phyloP scores from a whole-genome alignment of 306 rosid species.

The Cucurbita argyrosperma region DNA sequence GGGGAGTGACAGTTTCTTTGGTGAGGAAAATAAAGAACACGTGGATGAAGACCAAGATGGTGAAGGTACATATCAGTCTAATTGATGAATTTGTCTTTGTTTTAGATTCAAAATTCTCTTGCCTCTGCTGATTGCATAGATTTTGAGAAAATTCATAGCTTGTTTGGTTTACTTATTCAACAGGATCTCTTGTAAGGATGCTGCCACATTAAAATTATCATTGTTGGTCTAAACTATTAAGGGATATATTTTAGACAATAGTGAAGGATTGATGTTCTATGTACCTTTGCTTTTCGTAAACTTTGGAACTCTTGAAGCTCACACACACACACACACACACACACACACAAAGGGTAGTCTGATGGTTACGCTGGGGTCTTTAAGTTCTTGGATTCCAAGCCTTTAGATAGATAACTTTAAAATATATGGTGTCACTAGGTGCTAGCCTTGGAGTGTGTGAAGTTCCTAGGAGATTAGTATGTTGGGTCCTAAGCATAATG shows the following conservation, averaged over 20 bases:
- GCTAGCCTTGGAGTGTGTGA: too few species aligned
- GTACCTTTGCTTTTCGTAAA: too few species aligned
- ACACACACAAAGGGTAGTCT: too few species aligned
- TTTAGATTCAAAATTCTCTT: not conserved
- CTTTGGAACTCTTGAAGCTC: too few species aligned
- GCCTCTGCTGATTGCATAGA: not conserved
- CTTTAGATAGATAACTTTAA: too few species aligned
- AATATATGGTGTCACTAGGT: too few species aligned
- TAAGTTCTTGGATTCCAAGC: too few species aligned
- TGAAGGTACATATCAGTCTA: conserved; percentile 40
- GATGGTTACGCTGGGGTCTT: too few species aligned
- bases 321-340: too few species aligned
- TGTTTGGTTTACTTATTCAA: not conserved
- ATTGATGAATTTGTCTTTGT: not conserved
- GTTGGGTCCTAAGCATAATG: too few species aligned
- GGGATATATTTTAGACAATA: too few species aligned
- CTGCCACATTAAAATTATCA: not conserved
- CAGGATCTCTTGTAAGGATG: not conserved
- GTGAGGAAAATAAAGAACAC: conserved; percentile 26
- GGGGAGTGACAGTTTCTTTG: conserved; percentile 31
- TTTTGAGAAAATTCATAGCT: not conserved
- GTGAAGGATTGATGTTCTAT: not conserved
- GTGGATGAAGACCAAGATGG: conserved; percentile 25
- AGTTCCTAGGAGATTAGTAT: too few species aligned
- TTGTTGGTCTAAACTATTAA: not conserved